phyloP scores from a whole-genome alignment of 1,284 basidiomycete genomes.

The Somion occarium region DNA sequence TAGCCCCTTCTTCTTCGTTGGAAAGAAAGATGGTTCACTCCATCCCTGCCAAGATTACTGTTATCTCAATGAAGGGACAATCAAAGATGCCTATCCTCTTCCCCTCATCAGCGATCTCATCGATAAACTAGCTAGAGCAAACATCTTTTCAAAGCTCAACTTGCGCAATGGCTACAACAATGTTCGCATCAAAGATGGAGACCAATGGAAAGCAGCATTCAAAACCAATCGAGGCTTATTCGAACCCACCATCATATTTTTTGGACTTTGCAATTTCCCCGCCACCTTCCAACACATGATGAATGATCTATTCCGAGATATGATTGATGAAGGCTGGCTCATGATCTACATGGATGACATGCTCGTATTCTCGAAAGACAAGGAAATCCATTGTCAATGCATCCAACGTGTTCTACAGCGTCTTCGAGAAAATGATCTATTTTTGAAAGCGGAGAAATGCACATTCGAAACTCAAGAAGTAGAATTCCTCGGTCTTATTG shows the following conservation, averaged over 20 bases:
- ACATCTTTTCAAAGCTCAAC: slow-evolving; percentile 31
- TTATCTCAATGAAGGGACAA: slow-evolving; percentile 21
- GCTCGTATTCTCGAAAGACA: slow-evolving; percentile 19
- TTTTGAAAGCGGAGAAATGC: slow-evolving; percentile 27
- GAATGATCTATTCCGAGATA: slow-evolving; percentile 21
- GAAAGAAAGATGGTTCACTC: slow-evolving; percentile 35
- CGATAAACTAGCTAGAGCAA: slow-evolving; percentile 22
- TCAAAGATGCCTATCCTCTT: slow-evolving; percentile 31
- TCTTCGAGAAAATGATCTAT: slow-evolving; percentile 31
- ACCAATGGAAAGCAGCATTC: slow-evolving; percentile 18
- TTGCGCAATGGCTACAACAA: slow-evolving; percentile 23
- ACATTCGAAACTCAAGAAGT: slow-evolving; percentile 8
- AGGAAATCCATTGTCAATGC: no score
- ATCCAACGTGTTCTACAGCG: slow-evolving; percentile 24
- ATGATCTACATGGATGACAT: slow-evolving; percentile 27
- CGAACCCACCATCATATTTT: slow-evolving; percentile 29
- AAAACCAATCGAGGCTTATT: slow-evolving; percentile 19
- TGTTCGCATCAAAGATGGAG: slow-evolving; percentile 15
- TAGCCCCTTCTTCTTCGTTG: slow-evolving; percentile 34
- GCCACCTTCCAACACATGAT: slow-evolving; percentile 23
- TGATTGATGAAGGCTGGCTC: slow-evolving; percentile 14
- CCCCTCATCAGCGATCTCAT: slow-evolving; percentile 31
- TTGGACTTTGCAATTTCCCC: slow-evolving; percentile 28
- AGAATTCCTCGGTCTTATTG: slow-evolving; percentile 36
- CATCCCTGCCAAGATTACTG: slow-evolving; percentile 29